Percentiles rank a stretch among this genome's conserved stretches.
phyloP scores from a whole-genome alignment of 305 asterid species.

The Fraxinus albicans region DNA sequence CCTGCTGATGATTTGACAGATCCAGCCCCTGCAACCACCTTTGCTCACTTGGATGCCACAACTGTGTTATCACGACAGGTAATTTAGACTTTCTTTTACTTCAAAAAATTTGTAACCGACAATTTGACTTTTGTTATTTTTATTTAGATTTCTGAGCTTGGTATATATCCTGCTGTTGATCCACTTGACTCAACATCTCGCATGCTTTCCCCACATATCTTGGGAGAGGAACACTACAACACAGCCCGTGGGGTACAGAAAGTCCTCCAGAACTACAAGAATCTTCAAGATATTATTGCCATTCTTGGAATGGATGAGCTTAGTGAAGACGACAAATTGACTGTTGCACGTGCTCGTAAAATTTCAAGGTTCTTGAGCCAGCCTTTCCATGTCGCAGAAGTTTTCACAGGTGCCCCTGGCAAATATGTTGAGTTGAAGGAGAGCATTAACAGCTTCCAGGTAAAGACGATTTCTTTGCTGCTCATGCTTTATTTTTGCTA shows the following conservation, averaged over 20 bases:
- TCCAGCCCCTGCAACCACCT: slow-evolving; percentile 60
- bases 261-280: slow-evolving; percentile 89
- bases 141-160: slow-evolving; percentile 87
- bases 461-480: not conserved
- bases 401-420: slow-evolving; percentile 46
- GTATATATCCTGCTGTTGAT: slow-evolving; percentile 89
- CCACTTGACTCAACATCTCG: slow-evolving; percentile 97
- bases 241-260: slow-evolving; percentile 99
- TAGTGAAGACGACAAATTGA: slow-evolving; percentile 94
- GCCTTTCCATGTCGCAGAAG: slow-evolving; percentile 49
- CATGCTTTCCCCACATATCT: slow-evolving; percentile 93
- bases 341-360: slow-evolving; percentile 43
- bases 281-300: slow-evolving; percentile 98
- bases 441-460: slow-evolving; percentile 41
- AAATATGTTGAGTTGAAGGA: slow-evolving; percentile 43
- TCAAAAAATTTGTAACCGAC: not conserved
- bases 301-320: slow-evolving; percentile 98
- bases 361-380: slow-evolving; percentile 39
- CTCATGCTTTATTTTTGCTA: not conserved
- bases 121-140: slow-evolving; percentile 11
- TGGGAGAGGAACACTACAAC: slow-evolving; percentile 92
- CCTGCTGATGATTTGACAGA: slow-evolving; percentile 21
- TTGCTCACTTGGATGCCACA: slow-evolving; percentile 61
- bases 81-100: not conserved
- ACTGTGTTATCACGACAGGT: slow-evolving; percentile 55